These are phyloP conservation scores for Suhomyces bolitotheri DNA, from an alignment of 1,139 yeast genomes.

Conservation along the genomic window DNA sequence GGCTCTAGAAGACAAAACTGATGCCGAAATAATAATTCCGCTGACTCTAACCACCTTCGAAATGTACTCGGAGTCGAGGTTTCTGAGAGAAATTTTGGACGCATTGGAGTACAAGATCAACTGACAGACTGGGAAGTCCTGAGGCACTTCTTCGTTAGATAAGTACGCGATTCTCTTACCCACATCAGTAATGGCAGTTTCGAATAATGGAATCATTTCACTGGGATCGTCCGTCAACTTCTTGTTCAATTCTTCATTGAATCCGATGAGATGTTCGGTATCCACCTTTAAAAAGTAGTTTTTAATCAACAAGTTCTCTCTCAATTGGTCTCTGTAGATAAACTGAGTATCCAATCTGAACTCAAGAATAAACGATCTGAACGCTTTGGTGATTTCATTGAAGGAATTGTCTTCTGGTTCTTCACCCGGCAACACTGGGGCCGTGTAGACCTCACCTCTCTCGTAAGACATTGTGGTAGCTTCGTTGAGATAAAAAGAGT, in stretches of 20 bases:
- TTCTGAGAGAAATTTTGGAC: constrained; percentile 68
- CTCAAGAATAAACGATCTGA: constrained; percentile 79
- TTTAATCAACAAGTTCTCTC: constrained; percentile 81
- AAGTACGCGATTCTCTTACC: constrained; percentile 78
- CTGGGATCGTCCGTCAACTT: constrained; percentile 82
- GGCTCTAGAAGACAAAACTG: constrained; percentile 87
- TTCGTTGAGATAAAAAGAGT: neutral
- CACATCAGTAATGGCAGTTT: constrained; percentile 84
- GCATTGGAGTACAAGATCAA: constrained; percentile 75
- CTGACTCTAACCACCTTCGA: constrained; percentile 88
- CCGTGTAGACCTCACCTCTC: constrained; percentile 76
- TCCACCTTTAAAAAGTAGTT: constrained; percentile 74
- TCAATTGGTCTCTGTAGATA: constrained; percentile 85
- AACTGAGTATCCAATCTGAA: constrained; percentile 82
- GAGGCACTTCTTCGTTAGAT: constrained; percentile 54
- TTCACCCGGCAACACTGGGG: constrained; percentile 86
- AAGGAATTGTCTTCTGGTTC: constrained; percentile 64
- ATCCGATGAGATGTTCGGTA: constrained; percentile 82
- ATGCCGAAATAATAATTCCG: constrained; percentile 90
- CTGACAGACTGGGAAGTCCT: constrained; percentile 78
- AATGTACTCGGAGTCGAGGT: constrained; percentile 83
- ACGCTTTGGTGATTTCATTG: constrained; percentile 77
- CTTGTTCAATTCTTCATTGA: constrained; percentile 86
- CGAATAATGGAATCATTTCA: constrained; percentile 87
- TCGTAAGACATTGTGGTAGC: constrained; percentile 65